Conservation (phyloP, 140 eudicot genomes). For the Oenanthe javanica region DNA sequence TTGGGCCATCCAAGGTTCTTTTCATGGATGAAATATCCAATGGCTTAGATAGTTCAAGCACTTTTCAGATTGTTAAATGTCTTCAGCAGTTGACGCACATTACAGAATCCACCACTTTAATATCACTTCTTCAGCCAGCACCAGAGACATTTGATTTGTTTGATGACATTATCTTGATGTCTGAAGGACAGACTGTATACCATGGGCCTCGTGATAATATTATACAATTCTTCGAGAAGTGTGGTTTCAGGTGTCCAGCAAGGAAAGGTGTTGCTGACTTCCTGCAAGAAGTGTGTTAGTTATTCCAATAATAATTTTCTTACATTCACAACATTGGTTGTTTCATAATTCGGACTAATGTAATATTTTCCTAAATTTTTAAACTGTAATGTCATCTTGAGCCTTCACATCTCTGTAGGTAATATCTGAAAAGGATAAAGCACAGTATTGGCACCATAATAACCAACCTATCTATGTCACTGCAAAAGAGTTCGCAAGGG, state of each 20-base stretch:
- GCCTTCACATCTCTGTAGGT: slow-evolving; percentile 28
- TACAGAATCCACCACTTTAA: slow-evolving; percentile 51
- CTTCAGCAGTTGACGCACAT: slow-evolving; percentile 66
- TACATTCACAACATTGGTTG: not conserved
- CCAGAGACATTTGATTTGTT: slow-evolving; percentile 82
- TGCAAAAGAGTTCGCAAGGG: slow-evolving; percentile 53
- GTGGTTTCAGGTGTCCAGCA: slow-evolving; percentile 75
- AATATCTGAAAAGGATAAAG: slow-evolving; percentile 74
- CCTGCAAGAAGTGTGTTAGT: slow-evolving; percentile 52
- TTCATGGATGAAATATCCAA: slow-evolving; percentile 75
- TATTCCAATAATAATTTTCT: not conserved
- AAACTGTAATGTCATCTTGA: not conserved
- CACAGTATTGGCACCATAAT: slow-evolving; percentile 12
- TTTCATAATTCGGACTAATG: not conserved
- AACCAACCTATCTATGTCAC: slow-evolving; percentile 52
- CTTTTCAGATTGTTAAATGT: slow-evolving; percentile 62
- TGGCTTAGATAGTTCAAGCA: slow-evolving; percentile 82
- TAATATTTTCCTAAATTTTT: not conserved
- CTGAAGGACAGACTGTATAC: slow-evolving; percentile 70
- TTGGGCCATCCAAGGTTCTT: slow-evolving; percentile 41
- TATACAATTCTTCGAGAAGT: slow-evolving; percentile 52
- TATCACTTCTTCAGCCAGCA: slow-evolving; percentile 77
- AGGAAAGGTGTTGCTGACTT: slow-evolving; percentile 86
- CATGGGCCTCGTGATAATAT: slow-evolving; percentile 73
- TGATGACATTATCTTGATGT: slow-evolving; percentile 62